Conservation (phyloP, 2,329 filamentous ascomycete species). For the Trichocomaceae sp. region DNA sequence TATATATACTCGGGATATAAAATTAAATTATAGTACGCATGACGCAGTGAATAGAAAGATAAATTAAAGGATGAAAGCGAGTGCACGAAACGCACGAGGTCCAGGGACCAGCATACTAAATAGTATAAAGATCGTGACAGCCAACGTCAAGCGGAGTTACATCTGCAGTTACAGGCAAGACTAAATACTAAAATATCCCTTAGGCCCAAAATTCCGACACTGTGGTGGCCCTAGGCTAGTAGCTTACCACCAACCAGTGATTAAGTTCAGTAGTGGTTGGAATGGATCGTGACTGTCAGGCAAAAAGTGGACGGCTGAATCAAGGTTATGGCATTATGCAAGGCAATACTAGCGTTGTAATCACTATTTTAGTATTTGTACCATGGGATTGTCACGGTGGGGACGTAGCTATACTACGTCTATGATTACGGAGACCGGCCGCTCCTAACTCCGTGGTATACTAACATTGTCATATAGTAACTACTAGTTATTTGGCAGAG, state of each 20-base stretch:
- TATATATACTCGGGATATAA: neutral
- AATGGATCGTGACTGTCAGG: neutral
- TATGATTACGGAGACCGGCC: too few species aligned
- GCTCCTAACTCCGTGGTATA: too few species aligned
- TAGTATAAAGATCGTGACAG: neutral
- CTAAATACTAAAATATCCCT: neutral
- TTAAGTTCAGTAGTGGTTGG: neutral
- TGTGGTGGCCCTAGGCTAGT: neutral
- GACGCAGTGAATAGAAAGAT: neutral
- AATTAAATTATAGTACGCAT: neutral
- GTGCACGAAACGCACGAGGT: neutral
- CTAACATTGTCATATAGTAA: too few species aligned
- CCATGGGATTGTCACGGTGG: neutral
- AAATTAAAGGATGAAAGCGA: too few species aligned
- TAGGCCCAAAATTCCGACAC: conserved; percentile 9
- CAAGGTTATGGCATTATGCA: conserved; percentile 11
- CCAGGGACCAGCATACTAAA: conserved; percentile 5
- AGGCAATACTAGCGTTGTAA: conserved; percentile 2
- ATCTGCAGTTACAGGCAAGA: neutral
- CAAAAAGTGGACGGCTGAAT: conserved; percentile 7
- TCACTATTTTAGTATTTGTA: neutral
- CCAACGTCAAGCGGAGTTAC: neutral
- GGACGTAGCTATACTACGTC: neutral
- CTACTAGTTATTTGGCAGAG: too few species aligned
- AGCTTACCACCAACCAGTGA: neutral